Conservation (phyloP, 2,329 filamentous ascomycete genomes). For the Alternaria rosae region DNA sequence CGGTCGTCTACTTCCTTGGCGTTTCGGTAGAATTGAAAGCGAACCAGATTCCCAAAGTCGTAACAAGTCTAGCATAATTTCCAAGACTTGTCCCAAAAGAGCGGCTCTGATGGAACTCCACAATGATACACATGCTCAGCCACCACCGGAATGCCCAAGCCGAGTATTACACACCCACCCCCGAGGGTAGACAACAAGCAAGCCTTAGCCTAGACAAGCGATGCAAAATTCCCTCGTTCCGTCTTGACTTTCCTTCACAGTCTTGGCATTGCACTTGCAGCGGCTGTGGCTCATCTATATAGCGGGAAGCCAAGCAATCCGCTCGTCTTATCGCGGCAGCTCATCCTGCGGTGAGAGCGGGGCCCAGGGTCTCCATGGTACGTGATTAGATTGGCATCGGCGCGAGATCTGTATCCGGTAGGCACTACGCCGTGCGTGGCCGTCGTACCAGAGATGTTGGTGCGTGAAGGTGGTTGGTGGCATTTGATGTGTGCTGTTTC, state of each 20-base stretch:
- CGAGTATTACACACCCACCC: not conserved
- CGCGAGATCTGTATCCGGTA: not conserved
- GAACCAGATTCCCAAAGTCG: not conserved
- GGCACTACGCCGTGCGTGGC: not conserved
- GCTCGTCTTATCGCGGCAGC: conserved; percentile 11
- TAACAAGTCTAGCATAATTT: not conserved
- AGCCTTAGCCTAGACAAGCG: conserved; percentile 23
- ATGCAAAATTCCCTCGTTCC: conserved; percentile 8
- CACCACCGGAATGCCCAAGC: not conserved
- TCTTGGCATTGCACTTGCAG: conserved; percentile 14
- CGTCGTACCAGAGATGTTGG: not conserved
- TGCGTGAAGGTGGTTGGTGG: not conserved
- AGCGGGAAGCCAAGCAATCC: conserved; percentile 26
- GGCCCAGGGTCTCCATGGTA: not conserved
- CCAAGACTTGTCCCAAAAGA: not conserved
- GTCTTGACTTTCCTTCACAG: conserved; percentile 15
- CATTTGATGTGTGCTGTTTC: not conserved
- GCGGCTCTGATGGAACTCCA: not conserved
- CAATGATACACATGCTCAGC: not conserved
- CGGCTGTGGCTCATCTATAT: conserved; percentile 11
- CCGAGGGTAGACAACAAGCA: conserved; percentile 3
- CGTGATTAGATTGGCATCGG: not conserved
- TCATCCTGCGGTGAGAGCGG: conserved; percentile 6
- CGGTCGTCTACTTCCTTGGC: not conserved
- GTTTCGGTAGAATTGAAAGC: not conserved